Conservation (phyloP, 805 yeast genomes). For the Candida suzukii region DNA sequence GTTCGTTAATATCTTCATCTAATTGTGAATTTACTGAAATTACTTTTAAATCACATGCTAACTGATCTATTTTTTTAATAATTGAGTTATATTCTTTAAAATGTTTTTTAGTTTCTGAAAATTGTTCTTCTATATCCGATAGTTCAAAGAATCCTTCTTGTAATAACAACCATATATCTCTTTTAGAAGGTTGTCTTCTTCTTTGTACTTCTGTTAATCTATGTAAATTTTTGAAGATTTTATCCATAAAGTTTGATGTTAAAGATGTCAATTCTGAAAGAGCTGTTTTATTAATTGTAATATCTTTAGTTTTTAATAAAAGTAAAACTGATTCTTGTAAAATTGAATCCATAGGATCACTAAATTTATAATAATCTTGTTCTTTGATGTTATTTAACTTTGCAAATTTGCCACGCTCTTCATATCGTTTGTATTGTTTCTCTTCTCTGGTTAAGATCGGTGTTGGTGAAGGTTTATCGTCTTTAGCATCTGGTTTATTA, state of each 20-base stretch:
- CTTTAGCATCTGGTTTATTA: neutral
- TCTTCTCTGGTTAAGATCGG: conserved; percentile 5
- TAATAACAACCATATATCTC: conserved; percentile 42
- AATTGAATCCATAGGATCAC: conserved; percentile 24
- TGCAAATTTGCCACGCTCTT: neutral
- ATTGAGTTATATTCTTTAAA: conserved; percentile 7
- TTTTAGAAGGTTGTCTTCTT: conserved; percentile 44
- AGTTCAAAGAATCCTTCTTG: conserved; percentile 34
- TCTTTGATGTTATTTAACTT: neutral
- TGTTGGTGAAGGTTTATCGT: neutral
- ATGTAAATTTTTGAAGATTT: conserved; percentile 35
- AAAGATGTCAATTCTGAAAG: conserved; percentile 30
- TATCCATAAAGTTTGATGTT: conserved; percentile 28
- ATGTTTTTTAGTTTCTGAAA: conserved; percentile 16
- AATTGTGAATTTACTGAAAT: conserved; percentile 2
- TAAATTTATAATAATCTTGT: neutral
- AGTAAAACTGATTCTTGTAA: conserved; percentile 29
- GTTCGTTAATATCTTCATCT: conserved; percentile 21
- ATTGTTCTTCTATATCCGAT: conserved; percentile 32
- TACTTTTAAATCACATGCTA: conserved; percentile 8
- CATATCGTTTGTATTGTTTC: conserved; percentile 1
- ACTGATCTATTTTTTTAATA: conserved; percentile 5
- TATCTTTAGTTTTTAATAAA: conserved; percentile 26
- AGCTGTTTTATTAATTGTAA: conserved; percentile 26
- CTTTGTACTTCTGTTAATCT: conserved; percentile 54